A percentile compares a stretch with the other conserved stretches of the same genome.
Conservation (phyloP, 148 eudicot species). For the Vaccinium macrocarpon region DNA sequence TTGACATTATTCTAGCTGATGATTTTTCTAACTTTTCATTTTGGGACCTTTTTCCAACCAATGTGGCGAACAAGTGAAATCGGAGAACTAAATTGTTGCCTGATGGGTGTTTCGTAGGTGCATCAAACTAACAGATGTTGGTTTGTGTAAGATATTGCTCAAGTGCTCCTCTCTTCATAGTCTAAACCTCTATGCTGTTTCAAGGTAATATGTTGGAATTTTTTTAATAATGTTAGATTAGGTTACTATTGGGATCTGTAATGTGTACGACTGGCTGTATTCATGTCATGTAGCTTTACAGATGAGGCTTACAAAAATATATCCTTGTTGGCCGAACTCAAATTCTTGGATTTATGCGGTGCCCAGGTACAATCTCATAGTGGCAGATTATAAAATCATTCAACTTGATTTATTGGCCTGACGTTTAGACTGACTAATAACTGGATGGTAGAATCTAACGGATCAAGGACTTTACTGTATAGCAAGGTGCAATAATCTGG, state of each 20-base stretch:
- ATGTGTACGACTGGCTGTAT: background rate
- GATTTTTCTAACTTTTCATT: background rate
- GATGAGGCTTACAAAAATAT: constrained; percentile 66
- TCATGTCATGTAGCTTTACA: constrained; percentile 57
- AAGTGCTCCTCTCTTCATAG: constrained; percentile 63
- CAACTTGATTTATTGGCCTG: constrained; percentile 3
- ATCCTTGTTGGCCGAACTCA: constrained; percentile 57
- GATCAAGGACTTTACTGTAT: constrained; percentile 72
- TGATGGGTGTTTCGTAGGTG: constrained; percentile 51
- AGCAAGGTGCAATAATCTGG: constrained; percentile 73
- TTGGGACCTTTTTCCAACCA: constrained; percentile 7
- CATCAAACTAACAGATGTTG: constrained; percentile 71
- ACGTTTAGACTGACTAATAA: constrained; percentile 21
- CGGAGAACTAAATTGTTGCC: background rate
- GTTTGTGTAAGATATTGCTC: constrained; percentile 63
- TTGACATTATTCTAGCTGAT: background rate
- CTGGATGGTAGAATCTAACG: constrained; percentile 59
- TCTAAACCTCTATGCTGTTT: constrained; percentile 89
- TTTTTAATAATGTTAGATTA: background rate
- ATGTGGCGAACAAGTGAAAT: background rate
- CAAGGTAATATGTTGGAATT: constrained; percentile 43
- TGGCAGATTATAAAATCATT: background rate
- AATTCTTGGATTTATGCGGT: constrained; percentile 91
- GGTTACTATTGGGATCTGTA: constrained; percentile 2
- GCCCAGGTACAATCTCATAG: constrained; percentile 66